A percentile compares a stretch with the other conserved stretches of the same genome.
Conservation (phyloP, 2,329 filamentous ascomycete species). For the Fusarium nisikadoi region DNA sequence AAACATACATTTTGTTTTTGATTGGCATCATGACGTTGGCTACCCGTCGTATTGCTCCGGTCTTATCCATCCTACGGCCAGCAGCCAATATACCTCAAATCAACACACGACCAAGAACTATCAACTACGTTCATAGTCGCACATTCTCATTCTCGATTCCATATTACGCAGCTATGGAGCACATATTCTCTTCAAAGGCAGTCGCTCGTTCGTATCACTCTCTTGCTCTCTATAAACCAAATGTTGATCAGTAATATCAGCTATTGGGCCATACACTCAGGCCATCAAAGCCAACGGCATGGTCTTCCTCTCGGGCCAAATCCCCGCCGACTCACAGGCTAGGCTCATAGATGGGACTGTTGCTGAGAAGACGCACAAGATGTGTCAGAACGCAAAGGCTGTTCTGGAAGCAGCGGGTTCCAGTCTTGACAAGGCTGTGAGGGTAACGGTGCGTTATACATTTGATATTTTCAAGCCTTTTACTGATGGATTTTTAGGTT, state of each 20-base stretch:
- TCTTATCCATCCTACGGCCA: not conserved
- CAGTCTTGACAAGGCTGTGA: conserved; percentile 72
- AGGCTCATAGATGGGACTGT: conserved; percentile 69
- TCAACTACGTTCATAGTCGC: not conserved
- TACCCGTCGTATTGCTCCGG: not conserved
- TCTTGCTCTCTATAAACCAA: not conserved
- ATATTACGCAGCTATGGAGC: conserved; percentile 2
- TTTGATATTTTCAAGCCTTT: not conserved
- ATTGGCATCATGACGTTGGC: not conserved
- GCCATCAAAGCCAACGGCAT: conserved; percentile 52
- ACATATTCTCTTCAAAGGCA: conserved; percentile 17
- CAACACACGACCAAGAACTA: not conserved
- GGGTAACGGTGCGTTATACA: conserved; percentile 57
- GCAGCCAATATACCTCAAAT: not conserved
- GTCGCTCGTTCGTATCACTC: conserved; percentile 15
- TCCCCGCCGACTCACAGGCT: conserved; percentile 69
- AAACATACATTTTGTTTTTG: not conserved
- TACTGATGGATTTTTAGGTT: not conserved
- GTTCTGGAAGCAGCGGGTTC: conserved; percentile 75
- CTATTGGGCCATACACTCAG: conserved; percentile 29
- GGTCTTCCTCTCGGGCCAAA: conserved; percentile 77
- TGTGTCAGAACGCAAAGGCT: conserved; percentile 66
- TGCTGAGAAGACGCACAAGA: conserved; percentile 43
- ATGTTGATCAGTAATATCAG: not conserved
- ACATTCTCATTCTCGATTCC: not conserved